phyloP scores from a whole-genome alignment of 345 rosid species.

The Eutrema japonicum region DNA sequence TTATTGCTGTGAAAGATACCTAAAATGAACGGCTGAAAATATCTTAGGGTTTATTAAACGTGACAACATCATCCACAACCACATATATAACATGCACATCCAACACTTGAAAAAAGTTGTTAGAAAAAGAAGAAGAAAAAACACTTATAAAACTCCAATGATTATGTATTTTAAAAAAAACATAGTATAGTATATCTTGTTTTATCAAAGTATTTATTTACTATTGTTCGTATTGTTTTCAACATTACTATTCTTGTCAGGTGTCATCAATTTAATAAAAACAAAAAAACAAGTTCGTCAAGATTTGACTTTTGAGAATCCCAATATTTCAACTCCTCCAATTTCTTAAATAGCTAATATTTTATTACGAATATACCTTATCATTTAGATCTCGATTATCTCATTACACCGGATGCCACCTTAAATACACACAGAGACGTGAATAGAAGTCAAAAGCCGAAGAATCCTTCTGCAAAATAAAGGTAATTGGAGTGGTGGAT shows the following conservation, averaged over 20 bases:
- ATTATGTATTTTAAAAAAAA: too few species aligned
- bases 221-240: constrained; percentile 11
- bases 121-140: too few species aligned
- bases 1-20: too few species aligned
- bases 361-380: constrained; percentile 1
- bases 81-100: too few species aligned
- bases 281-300: constrained; percentile 16
- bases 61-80: too few species aligned
- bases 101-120: too few species aligned
- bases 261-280: constrained; percentile 17
- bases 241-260: constrained; percentile 25
- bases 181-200: too few species aligned
- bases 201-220: too few species aligned
- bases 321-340: constrained; percentile 9
- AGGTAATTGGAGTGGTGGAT: background rate
- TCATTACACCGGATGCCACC: background rate
- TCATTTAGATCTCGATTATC: constrained; percentile 30
- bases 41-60: too few species aligned
- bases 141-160: too few species aligned
- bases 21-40: too few species aligned
- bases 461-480: background rate
- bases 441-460: constrained; percentile 8
- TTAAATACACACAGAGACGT: constrained; percentile 23
- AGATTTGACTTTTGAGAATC: constrained; percentile 35
- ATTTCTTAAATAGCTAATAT: constrained; percentile 2